These are phyloP conservation scores for Xeromyces bisporus DNA, from an alignment of 495 filamentous ascomycete species.

Conservation along the genomic window DNA sequence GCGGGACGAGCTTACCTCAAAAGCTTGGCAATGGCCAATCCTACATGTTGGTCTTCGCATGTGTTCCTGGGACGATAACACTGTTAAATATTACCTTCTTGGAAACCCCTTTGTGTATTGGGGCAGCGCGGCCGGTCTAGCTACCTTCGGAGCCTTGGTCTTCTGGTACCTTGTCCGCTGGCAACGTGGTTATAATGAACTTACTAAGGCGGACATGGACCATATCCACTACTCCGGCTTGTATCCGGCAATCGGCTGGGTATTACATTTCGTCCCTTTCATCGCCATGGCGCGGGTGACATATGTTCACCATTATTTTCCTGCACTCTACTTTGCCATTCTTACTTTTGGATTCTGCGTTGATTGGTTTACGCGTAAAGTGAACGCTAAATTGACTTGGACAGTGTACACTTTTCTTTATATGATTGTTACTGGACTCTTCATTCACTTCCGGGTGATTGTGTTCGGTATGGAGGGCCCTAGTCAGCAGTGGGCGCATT, in stretches of 20 bases:
- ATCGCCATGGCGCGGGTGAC: constrained; percentile 95
- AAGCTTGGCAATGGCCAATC: constrained; percentile 98
- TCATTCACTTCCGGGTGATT: constrained; percentile 81
- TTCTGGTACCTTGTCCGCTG: constrained; percentile 83
- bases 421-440: constrained; percentile 53
- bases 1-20: constrained; percentile 91
- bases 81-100: constrained; percentile 94
- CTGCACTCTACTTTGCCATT: constrained; percentile 96
- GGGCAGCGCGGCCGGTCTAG: constrained; percentile 69
- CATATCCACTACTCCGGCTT: constrained; percentile 86
- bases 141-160: constrained; percentile 50
- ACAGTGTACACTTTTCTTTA: constrained; percentile 57
- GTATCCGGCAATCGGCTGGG: constrained; percentile 87
- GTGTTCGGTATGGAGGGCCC: constrained; percentile 88
- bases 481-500: constrained; percentile 68
- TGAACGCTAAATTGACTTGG: constrained; percentile 41
- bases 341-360: constrained; percentile 72
- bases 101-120: constrained; percentile 95
- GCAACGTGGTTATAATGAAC: constrained; percentile 85
- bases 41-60: constrained; percentile 89
- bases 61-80: constrained; percentile 95
- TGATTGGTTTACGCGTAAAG: constrained; percentile 59
- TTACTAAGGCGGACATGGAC: constrained; percentile 63
- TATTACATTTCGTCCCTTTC: constrained; percentile 91
- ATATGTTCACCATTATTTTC: constrained; percentile 98